Percentiles rank a stretch among this genome's conserved stretches.
Conservation (phyloP, 1,139 yeast species). For the Candida sp. region DNA sequence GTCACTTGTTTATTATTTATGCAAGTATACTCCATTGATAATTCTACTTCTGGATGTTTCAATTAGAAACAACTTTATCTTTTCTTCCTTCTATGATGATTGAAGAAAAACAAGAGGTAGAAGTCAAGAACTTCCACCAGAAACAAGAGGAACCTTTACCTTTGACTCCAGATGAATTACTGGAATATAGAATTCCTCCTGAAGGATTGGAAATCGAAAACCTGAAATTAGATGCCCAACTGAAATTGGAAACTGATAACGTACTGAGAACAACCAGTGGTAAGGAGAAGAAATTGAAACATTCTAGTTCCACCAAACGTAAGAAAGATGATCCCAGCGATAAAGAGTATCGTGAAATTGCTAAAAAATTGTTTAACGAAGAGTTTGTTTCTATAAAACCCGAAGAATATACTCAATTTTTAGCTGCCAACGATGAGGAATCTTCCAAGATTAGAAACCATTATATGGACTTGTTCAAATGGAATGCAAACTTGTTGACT, state of each 20-base stretch:
- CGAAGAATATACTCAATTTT: slow-evolving; percentile 44
- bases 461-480: slow-evolving; percentile 47
- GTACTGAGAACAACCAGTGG: neutral
- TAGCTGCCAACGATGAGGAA: slow-evolving; percentile 43
- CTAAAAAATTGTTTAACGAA: slow-evolving; percentile 34
- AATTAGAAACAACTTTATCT: too few species aligned
- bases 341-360: slow-evolving; percentile 27
- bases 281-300: neutral
- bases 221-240: too few species aligned
- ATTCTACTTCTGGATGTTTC: too few species aligned
- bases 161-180: neutral
- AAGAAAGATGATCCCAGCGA: neutral
- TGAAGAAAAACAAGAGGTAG: neutral
- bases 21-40: neutral
- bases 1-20: neutral
- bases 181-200: neutral
- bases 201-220: neutral
- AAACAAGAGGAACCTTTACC: neutral
- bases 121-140: neutral
- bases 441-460: slow-evolving; percentile 35
- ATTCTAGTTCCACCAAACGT: neutral
- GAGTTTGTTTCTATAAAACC: slow-evolving; percentile 43
- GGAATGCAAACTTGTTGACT: slow-evolving; percentile 49
- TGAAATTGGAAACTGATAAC: too few species aligned
- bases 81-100: neutral